phyloP scores from a whole-genome alignment of 176 grass and related monocot species.

The Oropetium thomaeum region DNA sequence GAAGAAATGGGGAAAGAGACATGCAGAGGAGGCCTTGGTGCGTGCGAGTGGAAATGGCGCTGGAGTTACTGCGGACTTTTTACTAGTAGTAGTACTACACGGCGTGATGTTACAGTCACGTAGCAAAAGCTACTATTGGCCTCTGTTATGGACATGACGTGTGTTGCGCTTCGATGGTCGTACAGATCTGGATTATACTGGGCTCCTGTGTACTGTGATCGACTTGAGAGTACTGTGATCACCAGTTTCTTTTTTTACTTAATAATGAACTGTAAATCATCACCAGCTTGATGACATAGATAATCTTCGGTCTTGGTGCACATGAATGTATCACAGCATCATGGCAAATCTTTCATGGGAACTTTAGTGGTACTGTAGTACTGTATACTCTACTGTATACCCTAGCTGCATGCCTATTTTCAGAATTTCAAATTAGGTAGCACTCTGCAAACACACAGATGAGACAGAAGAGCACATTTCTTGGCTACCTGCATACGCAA shows the following conservation, averaged over 20 bases:
- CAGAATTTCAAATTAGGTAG: too few relatives aligned
- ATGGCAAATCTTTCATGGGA: not conserved
- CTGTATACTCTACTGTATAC: too few relatives aligned
- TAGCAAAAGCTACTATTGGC: conserved; percentile 4
- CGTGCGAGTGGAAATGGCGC: not conserved
- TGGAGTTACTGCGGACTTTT: not conserved
- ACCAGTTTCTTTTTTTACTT: too few relatives aligned
- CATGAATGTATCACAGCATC: conserved; percentile 24
- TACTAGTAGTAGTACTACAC: too few relatives aligned
- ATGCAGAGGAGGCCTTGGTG: not conserved
- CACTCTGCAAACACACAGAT: not conserved
- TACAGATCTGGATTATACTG: conserved; percentile 14
- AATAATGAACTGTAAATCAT: too few relatives aligned
- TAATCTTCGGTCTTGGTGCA: not conserved
- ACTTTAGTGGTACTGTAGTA: not conserved
- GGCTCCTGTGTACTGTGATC: not conserved
- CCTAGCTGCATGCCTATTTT: conserved; percentile 6
- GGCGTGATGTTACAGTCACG: conserved; percentile 31
- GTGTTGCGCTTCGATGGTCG: conserved; percentile 5
- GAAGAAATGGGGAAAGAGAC: not conserved
- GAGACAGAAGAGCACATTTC: not conserved
- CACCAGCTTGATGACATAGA: not conserved
- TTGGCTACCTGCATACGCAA: conserved; percentile 13
- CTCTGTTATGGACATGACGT: not conserved
- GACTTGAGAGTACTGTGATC: not conserved